Conservation (phyloP, 805 yeast species). For the Starmerella bombi region DNA sequence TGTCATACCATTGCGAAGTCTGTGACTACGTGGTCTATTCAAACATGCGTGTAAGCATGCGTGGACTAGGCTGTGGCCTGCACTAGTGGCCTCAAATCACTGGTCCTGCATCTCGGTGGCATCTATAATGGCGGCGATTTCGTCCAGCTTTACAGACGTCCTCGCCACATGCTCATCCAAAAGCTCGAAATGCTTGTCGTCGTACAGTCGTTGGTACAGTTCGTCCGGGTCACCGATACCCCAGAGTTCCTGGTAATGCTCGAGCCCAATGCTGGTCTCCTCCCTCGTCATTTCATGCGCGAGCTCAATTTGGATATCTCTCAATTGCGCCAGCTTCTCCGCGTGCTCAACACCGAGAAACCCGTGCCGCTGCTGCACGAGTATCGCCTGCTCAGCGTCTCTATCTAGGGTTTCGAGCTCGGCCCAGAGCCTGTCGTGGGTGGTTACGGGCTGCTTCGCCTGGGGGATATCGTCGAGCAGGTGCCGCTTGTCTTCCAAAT, state of each 20-base stretch:
- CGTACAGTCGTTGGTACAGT: constrained; percentile 30
- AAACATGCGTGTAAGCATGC: neutral
- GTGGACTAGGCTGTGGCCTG: neutral
- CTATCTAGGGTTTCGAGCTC: constrained; percentile 78
- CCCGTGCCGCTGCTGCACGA: constrained; percentile 25
- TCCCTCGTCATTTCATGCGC: constrained; percentile 31
- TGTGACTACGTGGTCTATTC: too few species aligned
- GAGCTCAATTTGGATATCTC: constrained; percentile 42
- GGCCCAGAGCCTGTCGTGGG: constrained; percentile 72
- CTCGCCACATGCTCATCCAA: constrained; percentile 39
- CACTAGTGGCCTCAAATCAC: neutral
- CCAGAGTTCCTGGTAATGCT: constrained; percentile 27
- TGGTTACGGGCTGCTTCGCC: constrained; percentile 46
- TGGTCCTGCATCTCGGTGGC: constrained; percentile 14
- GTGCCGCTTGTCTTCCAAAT: neutral
- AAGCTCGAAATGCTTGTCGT: constrained; percentile 40
- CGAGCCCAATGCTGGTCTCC: constrained; percentile 22
- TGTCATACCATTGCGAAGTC: too few species aligned
- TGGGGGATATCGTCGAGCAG: constrained; percentile 38
- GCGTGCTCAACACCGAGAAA: constrained; percentile 36
- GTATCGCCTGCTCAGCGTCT: constrained; percentile 46
- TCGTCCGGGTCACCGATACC: constrained; percentile 21
- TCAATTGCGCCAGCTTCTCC: constrained; percentile 39
- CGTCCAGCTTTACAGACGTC: constrained; percentile 37
- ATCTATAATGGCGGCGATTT: constrained; percentile 36